phyloP scores from a whole-genome alignment of 2,329 filamentous ascomycete species.

The Trichoderma hamatum region DNA sequence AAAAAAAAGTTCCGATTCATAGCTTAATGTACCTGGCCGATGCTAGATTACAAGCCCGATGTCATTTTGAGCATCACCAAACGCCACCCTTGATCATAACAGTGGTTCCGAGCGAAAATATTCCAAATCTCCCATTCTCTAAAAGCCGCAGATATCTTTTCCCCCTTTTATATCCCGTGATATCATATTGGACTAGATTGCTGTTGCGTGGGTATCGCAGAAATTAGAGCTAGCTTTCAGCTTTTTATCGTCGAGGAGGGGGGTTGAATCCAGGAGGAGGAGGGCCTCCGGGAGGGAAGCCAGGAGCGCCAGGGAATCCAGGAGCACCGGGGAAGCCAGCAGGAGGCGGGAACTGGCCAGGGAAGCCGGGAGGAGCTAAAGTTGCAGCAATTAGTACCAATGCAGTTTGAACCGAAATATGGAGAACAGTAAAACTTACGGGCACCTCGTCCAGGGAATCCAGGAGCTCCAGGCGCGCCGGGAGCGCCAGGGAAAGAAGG shows the following conservation, averaged over 20 bases:
- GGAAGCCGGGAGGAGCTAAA: conserved; percentile 56
- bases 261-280: conserved; percentile 74
- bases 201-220: conserved; percentile 27
- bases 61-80: conserved; percentile 25
- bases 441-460: conserved; percentile 51
- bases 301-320: conserved; percentile 50
- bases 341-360: conserved; percentile 52
- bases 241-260: conserved; percentile 61
- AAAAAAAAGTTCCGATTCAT: conserved; percentile 18
- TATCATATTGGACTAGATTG: conserved; percentile 21
- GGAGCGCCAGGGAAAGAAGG: conserved; percentile 56
- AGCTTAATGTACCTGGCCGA: conserved; percentile 23
- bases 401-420: not conserved
- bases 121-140: conserved; percentile 25
- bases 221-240: conserved; percentile 9
- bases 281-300: conserved; percentile 53
- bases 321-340: conserved; percentile 44
- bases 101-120: conserved; percentile 21
- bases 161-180: not conserved
- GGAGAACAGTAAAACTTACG: conserved; percentile 47
- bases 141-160: conserved; percentile 17
- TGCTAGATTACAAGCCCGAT: conserved; percentile 25
- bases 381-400: conserved; percentile 39
- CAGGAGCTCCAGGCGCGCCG: conserved; percentile 50
- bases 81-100: conserved; percentile 26